A percentile compares a stretch with the other conserved stretches of the same genome.
Conservation (phyloP, 1,139 yeast genomes). For the Kodamaea alishanica region DNA sequence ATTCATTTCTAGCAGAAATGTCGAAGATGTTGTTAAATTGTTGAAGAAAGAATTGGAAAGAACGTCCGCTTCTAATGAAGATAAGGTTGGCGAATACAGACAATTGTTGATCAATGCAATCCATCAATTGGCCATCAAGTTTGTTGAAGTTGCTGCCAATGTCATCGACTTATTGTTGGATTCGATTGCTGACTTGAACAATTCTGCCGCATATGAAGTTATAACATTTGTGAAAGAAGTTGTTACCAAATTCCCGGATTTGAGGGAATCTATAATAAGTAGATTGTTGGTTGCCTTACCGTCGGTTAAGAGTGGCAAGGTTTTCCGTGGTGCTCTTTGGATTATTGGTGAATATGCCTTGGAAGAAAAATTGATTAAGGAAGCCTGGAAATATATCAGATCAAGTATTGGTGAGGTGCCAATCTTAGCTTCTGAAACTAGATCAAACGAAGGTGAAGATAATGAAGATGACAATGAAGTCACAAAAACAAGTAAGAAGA, state of each 20-base stretch:
- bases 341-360: conserved; percentile 87
- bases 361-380: conserved; percentile 70
- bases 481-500: conserved; percentile 35
- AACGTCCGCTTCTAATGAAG: conserved; percentile 64
- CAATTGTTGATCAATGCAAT: conserved; percentile 85
- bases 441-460: conserved; percentile 34
- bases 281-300: conserved; percentile 65
- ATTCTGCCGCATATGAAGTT: conserved; percentile 86
- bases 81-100: conserved; percentile 80
- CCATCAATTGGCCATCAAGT: conserved; percentile 83
- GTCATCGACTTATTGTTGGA: conserved; percentile 88
- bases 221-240: conserved; percentile 89
- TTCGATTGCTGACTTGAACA: conserved; percentile 78
- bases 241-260: conserved; percentile 84
- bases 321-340: conserved; percentile 93
- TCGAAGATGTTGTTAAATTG: conserved; percentile 87
- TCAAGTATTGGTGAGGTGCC: conserved; percentile 88
- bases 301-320: conserved; percentile 78
- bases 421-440: conserved; percentile 70
- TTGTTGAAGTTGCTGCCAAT: conserved; percentile 86
- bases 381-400: conserved; percentile 86
- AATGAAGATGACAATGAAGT: conserved; percentile 31
- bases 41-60: conserved; percentile 87
- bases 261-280: conserved; percentile 62
- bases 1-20: conserved; percentile 82